These are phyloP conservation scores for Scopulariopsis brevicaulis DNA, from an alignment of 2,329 filamentous ascomycete genomes.

Conservation along the genomic window DNA sequence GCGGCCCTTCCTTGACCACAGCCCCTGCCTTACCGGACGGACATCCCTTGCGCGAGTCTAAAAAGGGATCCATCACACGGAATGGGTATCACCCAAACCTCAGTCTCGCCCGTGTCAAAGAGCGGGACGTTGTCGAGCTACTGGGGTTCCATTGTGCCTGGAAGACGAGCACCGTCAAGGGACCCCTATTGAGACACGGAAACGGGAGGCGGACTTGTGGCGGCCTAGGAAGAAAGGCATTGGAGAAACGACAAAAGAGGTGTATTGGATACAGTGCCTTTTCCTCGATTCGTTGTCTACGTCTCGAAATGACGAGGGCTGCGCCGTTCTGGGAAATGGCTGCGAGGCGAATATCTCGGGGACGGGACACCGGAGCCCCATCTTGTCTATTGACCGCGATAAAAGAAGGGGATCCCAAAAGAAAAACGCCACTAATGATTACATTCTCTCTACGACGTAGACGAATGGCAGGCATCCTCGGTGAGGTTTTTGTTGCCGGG, in stretches of 20 bases:
- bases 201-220: neutral
- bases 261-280: neutral
- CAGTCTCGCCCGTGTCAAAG: neutral
- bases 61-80: neutral
- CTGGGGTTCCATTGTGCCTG: neutral
- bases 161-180: neutral
- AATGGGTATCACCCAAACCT: neutral
- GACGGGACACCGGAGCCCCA: too few species aligned
- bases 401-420: too few species aligned
- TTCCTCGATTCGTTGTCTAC: neutral
- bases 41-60: neutral
- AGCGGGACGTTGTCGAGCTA: neutral
- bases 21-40: neutral
- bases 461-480: too few species aligned
- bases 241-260: neutral
- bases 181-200: neutral
- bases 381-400: too few species aligned
- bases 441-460: too few species aligned
- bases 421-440: too few species aligned
- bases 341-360: too few species aligned
- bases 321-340: too few species aligned
- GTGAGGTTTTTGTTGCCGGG: too few species aligned
- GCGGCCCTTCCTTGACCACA: neutral
- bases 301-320: too few species aligned
- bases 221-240: neutral